Conservation (phyloP, 306 rosid species). For the Quercus aquifolioides region DNA sequence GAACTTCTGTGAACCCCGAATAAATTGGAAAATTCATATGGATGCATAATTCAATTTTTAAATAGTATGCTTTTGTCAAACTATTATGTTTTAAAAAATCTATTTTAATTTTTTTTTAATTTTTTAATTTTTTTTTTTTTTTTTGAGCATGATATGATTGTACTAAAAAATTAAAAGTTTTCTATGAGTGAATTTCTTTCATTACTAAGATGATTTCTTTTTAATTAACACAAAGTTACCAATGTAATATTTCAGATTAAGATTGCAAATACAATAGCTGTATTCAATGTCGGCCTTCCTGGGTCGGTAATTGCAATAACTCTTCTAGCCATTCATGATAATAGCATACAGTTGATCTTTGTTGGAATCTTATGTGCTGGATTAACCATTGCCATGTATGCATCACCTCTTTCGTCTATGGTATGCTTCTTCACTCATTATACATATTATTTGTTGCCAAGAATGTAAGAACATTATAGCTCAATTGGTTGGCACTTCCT, state of each 20-base stretch:
- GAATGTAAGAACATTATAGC: too few relatives aligned
- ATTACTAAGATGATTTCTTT: background rate
- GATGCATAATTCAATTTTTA: too few relatives aligned
- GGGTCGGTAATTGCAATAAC: slow-evolving; percentile 39
- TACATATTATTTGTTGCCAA: background rate
- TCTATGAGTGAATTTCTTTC: too few relatives aligned
- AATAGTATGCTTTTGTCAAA: too few relatives aligned
- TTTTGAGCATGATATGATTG: too few relatives aligned
- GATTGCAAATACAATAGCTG: slow-evolving; percentile 25
- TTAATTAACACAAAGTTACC: background rate
- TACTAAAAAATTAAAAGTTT: too few relatives aligned
- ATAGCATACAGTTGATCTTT: slow-evolving; percentile 26
- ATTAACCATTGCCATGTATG: slow-evolving; percentile 45
- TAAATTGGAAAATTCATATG: too few relatives aligned
- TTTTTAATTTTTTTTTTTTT: too few relatives aligned
- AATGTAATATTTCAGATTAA: slow-evolving; percentile 16
- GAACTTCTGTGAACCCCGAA: too few relatives aligned
- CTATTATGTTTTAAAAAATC: too few relatives aligned
- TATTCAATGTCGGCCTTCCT: slow-evolving; percentile 39
- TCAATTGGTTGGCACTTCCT: too few relatives aligned
- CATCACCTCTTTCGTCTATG: slow-evolving; percentile 44
- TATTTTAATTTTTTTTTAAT: too few relatives aligned
- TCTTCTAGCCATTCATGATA: slow-evolving; percentile 32
- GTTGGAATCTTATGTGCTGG: slow-evolving; percentile 40
- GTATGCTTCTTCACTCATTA: slow-evolving; percentile 11